These are phyloP conservation scores for Anthoceros angustus DNA, from an alignment of 225 moss, liverwort and hornwort genomes.

Conservation along the genomic window DNA sequence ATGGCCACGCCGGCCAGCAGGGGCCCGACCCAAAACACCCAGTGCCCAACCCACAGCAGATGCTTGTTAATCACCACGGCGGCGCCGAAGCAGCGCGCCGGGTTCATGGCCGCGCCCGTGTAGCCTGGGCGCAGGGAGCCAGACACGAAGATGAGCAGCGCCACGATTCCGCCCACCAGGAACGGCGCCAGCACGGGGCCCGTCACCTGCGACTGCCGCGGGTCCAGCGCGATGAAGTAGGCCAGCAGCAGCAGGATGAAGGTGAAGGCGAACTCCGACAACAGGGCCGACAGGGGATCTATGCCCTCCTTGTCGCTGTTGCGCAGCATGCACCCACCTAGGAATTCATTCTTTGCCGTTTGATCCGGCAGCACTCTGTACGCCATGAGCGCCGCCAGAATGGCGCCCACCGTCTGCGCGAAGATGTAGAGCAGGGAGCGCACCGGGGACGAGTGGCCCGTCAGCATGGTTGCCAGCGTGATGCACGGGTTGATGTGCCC, in stretches of 20 bases:
- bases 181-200: slow-evolving; percentile 4
- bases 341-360: neutral
- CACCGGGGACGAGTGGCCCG: slow-evolving; percentile 20
- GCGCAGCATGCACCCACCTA: neutral
- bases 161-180: slow-evolving; percentile 2
- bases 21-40: slow-evolving; percentile 1
- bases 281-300: slow-evolving; percentile 15
- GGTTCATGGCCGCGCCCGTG: slow-evolving; percentile 18
- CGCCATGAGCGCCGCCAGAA: neutral
- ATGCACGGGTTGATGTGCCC: slow-evolving; percentile 36
- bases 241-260: slow-evolving; percentile 14
- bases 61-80: slow-evolving; percentile 6
- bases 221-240: slow-evolving; percentile 6
- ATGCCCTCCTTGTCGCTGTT: neutral
- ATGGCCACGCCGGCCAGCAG: neutral
- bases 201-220: neutral
- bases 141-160: slow-evolving; percentile 13
- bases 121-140: slow-evolving; percentile 10
- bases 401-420: slow-evolving; percentile 23
- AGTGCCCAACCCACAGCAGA: neutral
- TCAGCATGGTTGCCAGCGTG: slow-evolving; percentile 28
- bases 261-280: slow-evolving; percentile 21
- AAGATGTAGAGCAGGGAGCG: slow-evolving; percentile 23
- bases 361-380: neutral
- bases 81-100: slow-evolving; percentile 20